Evolutionary conservation across 2,329 filamentous ascomycete species (phyloP).

Genomic region (Calonectria henricotiae): DNA sequence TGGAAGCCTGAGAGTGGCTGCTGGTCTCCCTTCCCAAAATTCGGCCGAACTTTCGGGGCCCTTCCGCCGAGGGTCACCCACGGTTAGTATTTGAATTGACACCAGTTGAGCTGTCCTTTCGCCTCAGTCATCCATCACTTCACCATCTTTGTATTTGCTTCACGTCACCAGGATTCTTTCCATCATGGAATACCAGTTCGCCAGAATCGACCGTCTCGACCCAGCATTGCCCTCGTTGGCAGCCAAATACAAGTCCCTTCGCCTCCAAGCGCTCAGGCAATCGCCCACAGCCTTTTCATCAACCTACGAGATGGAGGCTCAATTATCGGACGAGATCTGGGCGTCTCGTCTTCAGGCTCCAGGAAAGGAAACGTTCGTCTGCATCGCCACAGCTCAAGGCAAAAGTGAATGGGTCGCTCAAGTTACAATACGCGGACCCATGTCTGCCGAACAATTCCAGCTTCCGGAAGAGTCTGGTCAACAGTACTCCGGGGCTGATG

Average conservation of each 20-base stretch:
- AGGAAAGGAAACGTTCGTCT: slow-evolving; percentile 20
- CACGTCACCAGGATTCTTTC: too few relatives aligned
- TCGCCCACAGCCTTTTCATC: slow-evolving; percentile 21
- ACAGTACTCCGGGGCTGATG: background rate
- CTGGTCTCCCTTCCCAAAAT: background rate
- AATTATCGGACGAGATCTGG: slow-evolving; percentile 6
- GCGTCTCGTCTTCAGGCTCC: background rate
- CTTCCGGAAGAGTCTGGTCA: slow-evolving; percentile 14
- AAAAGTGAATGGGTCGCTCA: slow-evolving; percentile 17
- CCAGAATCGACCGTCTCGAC: background rate
- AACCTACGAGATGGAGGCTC: slow-evolving; percentile 6
- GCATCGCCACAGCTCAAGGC: background rate
- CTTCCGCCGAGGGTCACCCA: background rate
- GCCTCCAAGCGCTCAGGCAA: slow-evolving; percentile 17
- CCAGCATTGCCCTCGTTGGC: background rate
- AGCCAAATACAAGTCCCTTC: slow-evolving; percentile 6
- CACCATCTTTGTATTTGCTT: too few relatives aligned
- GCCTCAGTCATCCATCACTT: background rate
- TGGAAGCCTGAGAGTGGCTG: background rate
- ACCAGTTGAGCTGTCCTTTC: background rate
- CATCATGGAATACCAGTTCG: background rate
- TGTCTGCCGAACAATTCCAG: background rate
- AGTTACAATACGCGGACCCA: slow-evolving; percentile 20
- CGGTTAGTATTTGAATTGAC: background rate
- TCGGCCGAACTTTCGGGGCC: background rate